phyloP scores from a whole-genome alignment of 1,139 yeast species.

The Saccharomyces pastorianus region DNA sequence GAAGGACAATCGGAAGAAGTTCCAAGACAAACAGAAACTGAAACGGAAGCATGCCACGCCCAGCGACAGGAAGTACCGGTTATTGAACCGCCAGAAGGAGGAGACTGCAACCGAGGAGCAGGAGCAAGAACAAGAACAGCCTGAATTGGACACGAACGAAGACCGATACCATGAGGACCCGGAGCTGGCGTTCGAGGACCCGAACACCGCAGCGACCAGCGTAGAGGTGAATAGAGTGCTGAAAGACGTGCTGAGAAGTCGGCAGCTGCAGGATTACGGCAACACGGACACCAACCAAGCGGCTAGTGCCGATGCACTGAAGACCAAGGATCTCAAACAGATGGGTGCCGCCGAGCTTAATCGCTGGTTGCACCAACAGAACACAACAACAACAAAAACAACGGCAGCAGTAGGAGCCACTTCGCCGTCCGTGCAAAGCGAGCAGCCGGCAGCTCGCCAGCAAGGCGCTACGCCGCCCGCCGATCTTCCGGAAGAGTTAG shows the following conservation, averaged over 20 bases:
- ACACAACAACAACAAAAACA: neutral
- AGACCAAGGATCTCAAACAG: constrained; percentile 1
- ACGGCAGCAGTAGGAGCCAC: too few relatives aligned
- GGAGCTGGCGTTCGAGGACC: constrained; percentile 8
- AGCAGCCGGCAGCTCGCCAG: neutral
- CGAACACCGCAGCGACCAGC: constrained; percentile 11
- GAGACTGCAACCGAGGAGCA: constrained; percentile 3
- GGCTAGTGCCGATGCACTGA: constrained; percentile 5
- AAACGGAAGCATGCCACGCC: constrained; percentile 30
- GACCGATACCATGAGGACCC: constrained; percentile 21
- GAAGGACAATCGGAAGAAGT: constrained; percentile 28
- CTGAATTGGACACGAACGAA: constrained; percentile 17
- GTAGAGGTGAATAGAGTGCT: constrained; percentile 10
- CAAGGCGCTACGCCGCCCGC: constrained; percentile 3
- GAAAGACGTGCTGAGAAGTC: constrained; percentile 5
- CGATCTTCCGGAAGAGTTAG: constrained; percentile 16
- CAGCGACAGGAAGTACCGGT: constrained; percentile 27
- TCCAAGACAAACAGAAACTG: constrained; percentile 28
- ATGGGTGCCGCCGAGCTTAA: constrained; percentile 2
- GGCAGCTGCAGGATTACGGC: constrained; percentile 3
- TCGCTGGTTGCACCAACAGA: neutral
- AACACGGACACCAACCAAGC: constrained; percentile 3
- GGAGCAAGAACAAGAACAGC: neutral
- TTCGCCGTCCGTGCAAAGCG: neutral
- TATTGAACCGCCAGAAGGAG: constrained; percentile 12